Evolutionary conservation across 805 yeast species (phyloP).

Genomic region (Candida ponderosae): DNA sequence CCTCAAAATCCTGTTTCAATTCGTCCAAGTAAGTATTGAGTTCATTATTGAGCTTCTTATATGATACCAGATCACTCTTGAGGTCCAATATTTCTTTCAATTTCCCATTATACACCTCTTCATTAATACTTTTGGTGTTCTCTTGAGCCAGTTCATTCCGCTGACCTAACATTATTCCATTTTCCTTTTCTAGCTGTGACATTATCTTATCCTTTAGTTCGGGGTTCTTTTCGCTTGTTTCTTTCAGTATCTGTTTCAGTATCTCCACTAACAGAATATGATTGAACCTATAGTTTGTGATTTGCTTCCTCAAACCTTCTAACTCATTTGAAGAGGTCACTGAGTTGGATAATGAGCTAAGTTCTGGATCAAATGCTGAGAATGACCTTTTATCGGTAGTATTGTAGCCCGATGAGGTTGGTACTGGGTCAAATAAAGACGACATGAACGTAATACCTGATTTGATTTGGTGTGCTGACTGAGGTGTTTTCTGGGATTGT

Average conservation of each 20-base stretch:
- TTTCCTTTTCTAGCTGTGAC: conserved; percentile 14
- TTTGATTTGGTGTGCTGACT: neutral
- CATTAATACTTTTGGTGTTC: conserved; percentile 3
- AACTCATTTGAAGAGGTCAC: conserved; percentile 18
- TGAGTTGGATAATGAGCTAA: neutral
- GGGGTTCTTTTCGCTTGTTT: conserved; percentile 11
- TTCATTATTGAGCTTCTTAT: conserved; percentile 12
- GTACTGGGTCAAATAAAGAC: neutral
- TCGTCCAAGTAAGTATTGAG: conserved; percentile 17
- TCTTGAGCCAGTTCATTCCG: conserved; percentile 11
- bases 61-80: conserved; percentile 18
- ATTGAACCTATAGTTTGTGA: conserved; percentile 33
- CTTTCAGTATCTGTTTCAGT: conserved; percentile 12
- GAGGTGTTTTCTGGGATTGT: neutral
- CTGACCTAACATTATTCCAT: conserved; percentile 9
- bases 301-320: conserved; percentile 29
- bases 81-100: conserved; percentile 17
- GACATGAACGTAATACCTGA: neutral
- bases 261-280: conserved; percentile 24
- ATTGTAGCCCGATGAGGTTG: neutral
- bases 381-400: conserved; percentile 6
- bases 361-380: conserved; percentile 12
- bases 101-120: conserved; percentile 8
- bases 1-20: conserved; percentile 10
- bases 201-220: conserved; percentile 15